A percentile compares a stretch with the other conserved stretches of the same genome.
phyloP scores from a whole-genome alignment of 805 yeast genomes.

The Yamadazyma paraphyllophila region DNA sequence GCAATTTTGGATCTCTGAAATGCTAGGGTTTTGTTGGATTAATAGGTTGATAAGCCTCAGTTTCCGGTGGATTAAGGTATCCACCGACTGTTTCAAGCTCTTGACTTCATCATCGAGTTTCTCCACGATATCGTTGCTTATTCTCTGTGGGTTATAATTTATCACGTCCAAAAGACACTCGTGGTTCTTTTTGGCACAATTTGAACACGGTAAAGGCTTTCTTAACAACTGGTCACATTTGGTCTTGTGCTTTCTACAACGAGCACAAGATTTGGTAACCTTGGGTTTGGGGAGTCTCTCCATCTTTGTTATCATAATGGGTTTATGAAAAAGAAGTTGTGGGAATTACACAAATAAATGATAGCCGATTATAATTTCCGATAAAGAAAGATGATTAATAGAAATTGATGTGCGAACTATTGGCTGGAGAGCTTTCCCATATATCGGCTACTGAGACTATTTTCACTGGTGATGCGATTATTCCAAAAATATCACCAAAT shows the following conservation, averaged over 20 bases:
- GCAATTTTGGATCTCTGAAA: constrained; percentile 22
- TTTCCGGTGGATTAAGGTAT: constrained; percentile 23
- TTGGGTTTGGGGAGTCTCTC: constrained; percentile 12
- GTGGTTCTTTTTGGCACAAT: constrained; percentile 51
- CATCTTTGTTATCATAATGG: constrained; percentile 10
- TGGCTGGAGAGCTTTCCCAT: constrained; percentile 10
- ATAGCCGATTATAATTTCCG: not conserved
- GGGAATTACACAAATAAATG: not conserved
- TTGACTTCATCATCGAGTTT: constrained; percentile 26
- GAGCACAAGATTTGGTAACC: constrained; percentile 53
- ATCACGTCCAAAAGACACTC: constrained; percentile 57
- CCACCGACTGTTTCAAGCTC: constrained; percentile 21
- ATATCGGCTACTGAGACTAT: constrained; percentile 5
- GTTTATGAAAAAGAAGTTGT: not conserved
- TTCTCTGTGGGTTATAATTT: constrained; percentile 46
- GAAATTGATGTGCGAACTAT: constrained; percentile 6
- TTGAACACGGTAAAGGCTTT: constrained; percentile 55
- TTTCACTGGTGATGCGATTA: constrained; percentile 1
- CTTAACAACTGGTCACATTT: constrained; percentile 57
- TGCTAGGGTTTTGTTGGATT: constrained; percentile 18
- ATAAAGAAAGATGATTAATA: constrained; percentile 6
- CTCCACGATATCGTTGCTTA: constrained; percentile 27
- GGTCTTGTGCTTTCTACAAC: constrained; percentile 66
- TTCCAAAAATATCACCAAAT: constrained; percentile 1
- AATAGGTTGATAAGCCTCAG: constrained; percentile 9